These are phyloP conservation scores for Noccaea caerulescens DNA, from an alignment of 345 rosid species.

Conservation along the genomic window DNA sequence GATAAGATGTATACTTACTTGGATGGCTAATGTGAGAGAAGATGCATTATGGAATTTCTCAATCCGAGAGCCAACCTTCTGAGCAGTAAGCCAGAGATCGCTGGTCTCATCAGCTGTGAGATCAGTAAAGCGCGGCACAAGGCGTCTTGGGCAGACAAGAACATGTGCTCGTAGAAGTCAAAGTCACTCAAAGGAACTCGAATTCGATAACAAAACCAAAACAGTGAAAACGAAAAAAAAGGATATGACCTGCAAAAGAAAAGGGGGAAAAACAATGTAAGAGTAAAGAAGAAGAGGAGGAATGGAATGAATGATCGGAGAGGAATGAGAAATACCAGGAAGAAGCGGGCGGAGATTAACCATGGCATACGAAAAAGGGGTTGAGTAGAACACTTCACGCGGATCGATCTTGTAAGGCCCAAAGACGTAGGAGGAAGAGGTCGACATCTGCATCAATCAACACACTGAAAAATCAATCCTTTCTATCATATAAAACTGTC, in stretches of 20 bases:
- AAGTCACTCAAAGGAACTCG: slow-evolving; percentile 49
- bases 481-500: not conserved
- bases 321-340: slow-evolving; percentile 55
- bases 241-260: slow-evolving; percentile 94
- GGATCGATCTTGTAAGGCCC: slow-evolving; percentile 77
- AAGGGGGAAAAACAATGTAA: not conserved
- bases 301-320: not conserved
- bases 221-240: slow-evolving; percentile 42
- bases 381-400: slow-evolving; percentile 78
- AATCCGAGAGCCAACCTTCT: slow-evolving; percentile 72
- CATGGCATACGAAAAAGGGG: slow-evolving; percentile 72
- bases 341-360: slow-evolving; percentile 90
- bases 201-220: slow-evolving; percentile 4
- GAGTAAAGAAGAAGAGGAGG: not conserved
- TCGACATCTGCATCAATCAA: slow-evolving; percentile 47
- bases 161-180: slow-evolving; percentile 68
- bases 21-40: slow-evolving; percentile 77
- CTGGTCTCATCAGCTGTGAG: slow-evolving; percentile 79
- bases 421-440: slow-evolving; percentile 47
- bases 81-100: slow-evolving; percentile 82
- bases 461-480: not conserved
- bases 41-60: slow-evolving; percentile 79
- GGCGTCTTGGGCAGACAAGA: slow-evolving; percentile 84
- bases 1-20: slow-evolving; percentile 49
- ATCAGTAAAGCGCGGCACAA: slow-evolving; percentile 83